A percentile compares a stretch with the other conserved stretches of the same genome.
Conservation (phyloP, 164 flowering plant genomes). For the Echeveria elegans region DNA sequence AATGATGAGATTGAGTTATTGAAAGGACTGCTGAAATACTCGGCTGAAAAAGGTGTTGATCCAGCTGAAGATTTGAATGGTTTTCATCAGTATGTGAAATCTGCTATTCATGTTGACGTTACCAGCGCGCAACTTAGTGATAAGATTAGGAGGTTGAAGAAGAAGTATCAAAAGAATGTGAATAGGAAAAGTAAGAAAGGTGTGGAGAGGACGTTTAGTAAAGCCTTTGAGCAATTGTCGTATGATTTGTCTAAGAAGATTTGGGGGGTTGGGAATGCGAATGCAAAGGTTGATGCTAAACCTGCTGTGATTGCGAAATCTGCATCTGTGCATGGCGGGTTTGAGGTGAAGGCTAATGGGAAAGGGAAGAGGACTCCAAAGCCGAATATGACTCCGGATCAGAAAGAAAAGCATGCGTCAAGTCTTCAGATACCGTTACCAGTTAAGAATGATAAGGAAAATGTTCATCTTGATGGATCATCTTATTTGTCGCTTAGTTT, state of each 20-base stretch:
- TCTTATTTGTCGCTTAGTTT: background rate
- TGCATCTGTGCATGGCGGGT: background rate
- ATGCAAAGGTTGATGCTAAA: background rate
- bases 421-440: background rate
- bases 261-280: conserved; percentile 1
- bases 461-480: background rate
- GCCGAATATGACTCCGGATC: conserved; percentile 2
- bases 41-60: background rate
- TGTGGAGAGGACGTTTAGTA: background rate
- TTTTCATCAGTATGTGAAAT: conserved; percentile 8
- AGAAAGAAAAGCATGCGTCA: background rate
- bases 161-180: conserved; percentile 1
- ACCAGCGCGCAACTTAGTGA: background rate
- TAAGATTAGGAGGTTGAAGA: conserved; percentile 9
- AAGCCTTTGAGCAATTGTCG: background rate
- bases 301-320: background rate
- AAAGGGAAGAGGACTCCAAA: conserved; percentile 7
- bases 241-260: conserved; percentile 9
- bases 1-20: conserved; percentile 7
- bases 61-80: background rate
- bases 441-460: background rate
- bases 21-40: conserved; percentile 7
- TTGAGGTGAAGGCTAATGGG: background rate
- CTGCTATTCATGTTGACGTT: background rate
- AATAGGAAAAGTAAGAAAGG: background rate